Conservation (phyloP, 805 yeast species). For the Zygoascus flipseniorum region DNA sequence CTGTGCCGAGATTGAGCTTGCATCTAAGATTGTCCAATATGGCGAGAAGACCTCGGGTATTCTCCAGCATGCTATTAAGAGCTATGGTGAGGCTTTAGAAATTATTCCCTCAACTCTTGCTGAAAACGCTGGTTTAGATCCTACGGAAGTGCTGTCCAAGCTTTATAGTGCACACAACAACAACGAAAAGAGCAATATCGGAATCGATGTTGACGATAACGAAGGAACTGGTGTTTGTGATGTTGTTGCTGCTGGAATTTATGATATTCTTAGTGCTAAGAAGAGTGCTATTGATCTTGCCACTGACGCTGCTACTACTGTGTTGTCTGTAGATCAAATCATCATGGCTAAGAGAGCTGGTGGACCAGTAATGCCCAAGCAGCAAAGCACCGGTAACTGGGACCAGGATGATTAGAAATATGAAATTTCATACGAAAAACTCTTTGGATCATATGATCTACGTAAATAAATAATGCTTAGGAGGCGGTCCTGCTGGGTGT, state of each 20-base stretch:
- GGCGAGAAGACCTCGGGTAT: constrained; percentile 95
- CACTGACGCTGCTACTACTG: constrained; percentile 89
- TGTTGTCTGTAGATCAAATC: constrained; percentile 89
- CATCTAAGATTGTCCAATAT: constrained; percentile 64
- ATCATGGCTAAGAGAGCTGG: constrained; percentile 99
- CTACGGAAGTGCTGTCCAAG: constrained; percentile 81
- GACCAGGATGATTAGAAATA: constrained; percentile 69
- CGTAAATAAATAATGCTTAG: neutral
- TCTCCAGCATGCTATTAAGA: constrained; percentile 86
- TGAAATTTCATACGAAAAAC: too few species aligned
- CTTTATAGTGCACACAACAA: constrained; percentile 81
- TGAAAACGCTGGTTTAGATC: constrained; percentile 88
- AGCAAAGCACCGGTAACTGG: constrained; percentile 90
- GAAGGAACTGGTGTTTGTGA: constrained; percentile 54
- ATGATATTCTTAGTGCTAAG: constrained; percentile 73
- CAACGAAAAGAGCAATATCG: constrained; percentile 36
- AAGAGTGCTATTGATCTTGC: constrained; percentile 85
- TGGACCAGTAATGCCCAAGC: constrained; percentile 87
- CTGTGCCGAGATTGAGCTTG: constrained; percentile 83
- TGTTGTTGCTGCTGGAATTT: constrained; percentile 59
- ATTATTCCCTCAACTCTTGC: constrained; percentile 87
- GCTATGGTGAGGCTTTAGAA: constrained; percentile 90
- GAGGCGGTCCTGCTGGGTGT: too few species aligned
- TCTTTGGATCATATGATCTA: neutral
- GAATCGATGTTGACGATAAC: constrained; percentile 66